A percentile compares a stretch with the other conserved stretches of the same genome.
These are phyloP conservation scores for Cladosporium sp. DNA, from an alignment of 2,329 filamentous ascomycete genomes.

Conservation along the genomic window DNA sequence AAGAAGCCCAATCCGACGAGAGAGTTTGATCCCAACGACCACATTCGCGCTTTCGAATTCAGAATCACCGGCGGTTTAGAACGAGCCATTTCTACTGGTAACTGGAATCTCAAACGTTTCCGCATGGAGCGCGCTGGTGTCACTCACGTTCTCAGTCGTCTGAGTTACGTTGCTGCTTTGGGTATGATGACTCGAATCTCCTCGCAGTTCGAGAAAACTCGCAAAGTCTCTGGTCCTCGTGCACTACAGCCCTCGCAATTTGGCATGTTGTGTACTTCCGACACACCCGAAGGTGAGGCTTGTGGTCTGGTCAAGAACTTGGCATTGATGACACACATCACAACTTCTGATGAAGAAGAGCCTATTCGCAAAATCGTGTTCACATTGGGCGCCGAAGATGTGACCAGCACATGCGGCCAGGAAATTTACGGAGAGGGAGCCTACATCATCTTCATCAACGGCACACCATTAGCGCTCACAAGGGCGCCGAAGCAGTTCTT, in stretches of 20 bases:
- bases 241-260: slow-evolving; percentile 96
- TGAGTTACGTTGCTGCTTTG: slow-evolving; percentile 94
- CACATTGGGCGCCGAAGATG: slow-evolving; percentile 79
- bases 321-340: slow-evolving; percentile 98
- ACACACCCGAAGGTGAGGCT: slow-evolving; percentile 97
- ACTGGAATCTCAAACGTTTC: slow-evolving; percentile 97
- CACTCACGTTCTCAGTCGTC: slow-evolving; percentile 89
- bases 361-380: slow-evolving; percentile 86
- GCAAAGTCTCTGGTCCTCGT: slow-evolving; percentile 93
- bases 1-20: slow-evolving; percentile 91
- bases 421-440: slow-evolving; percentile 83
- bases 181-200: slow-evolving; percentile 99
- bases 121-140: slow-evolving; percentile 98
- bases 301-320: slow-evolving; percentile 98
- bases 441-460: slow-evolving; percentile 93
- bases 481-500: slow-evolving; percentile 84
- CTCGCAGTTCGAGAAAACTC: slow-evolving; percentile 97
- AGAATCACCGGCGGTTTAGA: slow-evolving; percentile 93
- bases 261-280: slow-evolving; percentile 95
- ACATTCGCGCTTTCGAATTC: slow-evolving; percentile 81
- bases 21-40: slow-evolving; percentile 81
- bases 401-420: slow-evolving; percentile 76
- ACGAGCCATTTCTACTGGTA: slow-evolving; percentile 93
- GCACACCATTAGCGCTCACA: slow-evolving; percentile 87
- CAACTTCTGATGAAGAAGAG: slow-evolving; percentile 90